Evolutionary conservation across 2,329 filamentous ascomycete genomes (phyloP).

Genomic region (Calonectria hongkongensis): DNA sequence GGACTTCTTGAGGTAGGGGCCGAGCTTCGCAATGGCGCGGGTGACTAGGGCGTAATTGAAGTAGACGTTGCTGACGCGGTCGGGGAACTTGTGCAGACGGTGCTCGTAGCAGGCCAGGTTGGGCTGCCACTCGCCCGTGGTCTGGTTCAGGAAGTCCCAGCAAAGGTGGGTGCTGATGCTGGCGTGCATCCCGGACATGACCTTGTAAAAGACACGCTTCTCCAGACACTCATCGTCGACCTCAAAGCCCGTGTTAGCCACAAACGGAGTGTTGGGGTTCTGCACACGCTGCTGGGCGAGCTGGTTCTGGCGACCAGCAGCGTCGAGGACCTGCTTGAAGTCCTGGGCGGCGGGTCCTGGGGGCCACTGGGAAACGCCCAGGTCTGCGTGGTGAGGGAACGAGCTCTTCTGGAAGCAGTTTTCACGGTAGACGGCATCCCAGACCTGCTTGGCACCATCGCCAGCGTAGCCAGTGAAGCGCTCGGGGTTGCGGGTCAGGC

Average conservation of each 20-base stretch:
- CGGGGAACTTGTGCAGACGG: slow-evolving; percentile 88
- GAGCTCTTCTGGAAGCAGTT: slow-evolving; percentile 91
- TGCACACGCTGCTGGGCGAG: slow-evolving; percentile 71
- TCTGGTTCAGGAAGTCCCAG: slow-evolving; percentile 97
- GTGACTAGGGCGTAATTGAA: slow-evolving; percentile 99
- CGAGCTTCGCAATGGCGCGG: slow-evolving; percentile 92
- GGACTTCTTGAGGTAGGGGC: slow-evolving; percentile 79
- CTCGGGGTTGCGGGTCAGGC: slow-evolving; percentile 93
- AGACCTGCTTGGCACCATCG: slow-evolving; percentile 89
- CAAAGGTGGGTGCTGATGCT: slow-evolving; percentile 98
- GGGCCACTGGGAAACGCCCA: slow-evolving; percentile 67
- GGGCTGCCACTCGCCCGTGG: slow-evolving; percentile 92
- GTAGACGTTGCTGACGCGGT: slow-evolving; percentile 97
- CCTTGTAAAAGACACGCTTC: slow-evolving; percentile 98
- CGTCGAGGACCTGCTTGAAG: slow-evolving; percentile 77
- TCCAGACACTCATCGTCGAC: slow-evolving; percentile 95
- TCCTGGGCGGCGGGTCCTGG: slow-evolving; percentile 74
- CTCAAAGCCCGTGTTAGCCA: slow-evolving; percentile 80
- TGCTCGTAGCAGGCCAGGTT: slow-evolving; percentile 92
- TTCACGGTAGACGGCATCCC: slow-evolving; percentile 97
- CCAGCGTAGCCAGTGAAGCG: slow-evolving; percentile 96
- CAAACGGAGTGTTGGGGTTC: slow-evolving; percentile 73
- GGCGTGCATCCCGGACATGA: slow-evolving; percentile 98
- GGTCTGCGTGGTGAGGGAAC: slow-evolving; percentile 75
- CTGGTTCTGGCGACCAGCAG: slow-evolving; percentile 75